These are phyloP conservation scores for Spinellus fusiger DNA, from an alignment of 192 early-diverging fungal species.

Conservation along the genomic window DNA sequence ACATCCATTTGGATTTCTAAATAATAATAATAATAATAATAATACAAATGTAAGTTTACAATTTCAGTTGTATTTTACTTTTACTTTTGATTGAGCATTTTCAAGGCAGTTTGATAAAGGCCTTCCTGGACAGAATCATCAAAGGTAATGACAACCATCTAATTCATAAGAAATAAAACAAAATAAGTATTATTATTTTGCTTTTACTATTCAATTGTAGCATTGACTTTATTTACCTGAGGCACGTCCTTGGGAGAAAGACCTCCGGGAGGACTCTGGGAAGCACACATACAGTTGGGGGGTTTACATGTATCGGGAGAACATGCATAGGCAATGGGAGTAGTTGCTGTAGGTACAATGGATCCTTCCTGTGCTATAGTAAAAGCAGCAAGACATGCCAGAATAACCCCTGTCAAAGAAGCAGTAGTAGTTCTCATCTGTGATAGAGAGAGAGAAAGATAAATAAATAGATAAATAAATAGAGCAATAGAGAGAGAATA, in stretches of 20 bases:
- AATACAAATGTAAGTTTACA: background rate
- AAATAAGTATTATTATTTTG: background rate
- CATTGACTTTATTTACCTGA: conserved; percentile 13
- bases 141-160: conserved; percentile 54
- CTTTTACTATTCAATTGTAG: background rate
- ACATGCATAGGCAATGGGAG: conserved; percentile 2
- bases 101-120: conserved; percentile 15
- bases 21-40: background rate
- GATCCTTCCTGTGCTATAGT: conserved; percentile 26
- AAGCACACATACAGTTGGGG: conserved; percentile 45
- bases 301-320: conserved; percentile 34
- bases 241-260: conserved; percentile 41
- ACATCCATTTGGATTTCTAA: conserved; percentile 55
- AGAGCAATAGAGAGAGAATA: too few species aligned
- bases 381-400: conserved; percentile 2
- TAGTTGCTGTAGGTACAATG: background rate
- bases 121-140: conserved; percentile 54
- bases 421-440: too few species aligned
- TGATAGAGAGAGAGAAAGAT: too few species aligned
- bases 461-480: too few species aligned
- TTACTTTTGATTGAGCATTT: conserved; percentile 29
- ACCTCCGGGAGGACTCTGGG: conserved; percentile 38
- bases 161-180: background rate
- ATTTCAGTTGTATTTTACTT: background rate
- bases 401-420: too few species aligned